A percentile compares a stretch with the other conserved stretches of the same genome.
phyloP scores from a whole-genome alignment of 2,329 filamentous ascomycete species.

The Colletotrichum sp. region DNA sequence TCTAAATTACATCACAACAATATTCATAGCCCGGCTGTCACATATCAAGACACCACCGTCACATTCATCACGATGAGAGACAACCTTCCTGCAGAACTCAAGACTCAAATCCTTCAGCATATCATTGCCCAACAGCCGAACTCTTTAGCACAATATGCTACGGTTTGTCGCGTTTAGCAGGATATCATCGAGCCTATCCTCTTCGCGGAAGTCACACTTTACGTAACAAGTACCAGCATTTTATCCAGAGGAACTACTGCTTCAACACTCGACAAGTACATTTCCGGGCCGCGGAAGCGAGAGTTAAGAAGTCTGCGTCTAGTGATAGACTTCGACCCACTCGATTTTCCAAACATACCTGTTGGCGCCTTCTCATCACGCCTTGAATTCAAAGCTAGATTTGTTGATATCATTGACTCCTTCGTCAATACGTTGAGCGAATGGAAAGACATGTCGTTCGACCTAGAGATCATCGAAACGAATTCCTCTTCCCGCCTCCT shows the following conservation, averaged over 20 bases:
- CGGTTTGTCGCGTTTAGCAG: not conserved
- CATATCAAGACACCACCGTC: too few relatives aligned
- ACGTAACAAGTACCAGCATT: not conserved
- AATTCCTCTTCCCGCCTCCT: rapidly evolving
- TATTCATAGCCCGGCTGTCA: too few relatives aligned
- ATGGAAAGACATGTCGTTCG: not conserved
- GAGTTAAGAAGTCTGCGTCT: not conserved
- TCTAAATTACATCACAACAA: too few relatives aligned
- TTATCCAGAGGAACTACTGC: not conserved
- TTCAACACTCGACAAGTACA: not conserved
- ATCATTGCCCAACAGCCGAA: not conserved
- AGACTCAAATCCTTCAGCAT: not conserved
- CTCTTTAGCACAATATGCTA: not conserved
- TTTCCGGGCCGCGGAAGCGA: not conserved
- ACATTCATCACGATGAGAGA: too few relatives aligned
- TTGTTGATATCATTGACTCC: not conserved
- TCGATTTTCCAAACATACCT: not conserved
- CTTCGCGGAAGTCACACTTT: not conserved
- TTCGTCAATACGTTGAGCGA: not conserved
- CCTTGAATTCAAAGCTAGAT: not conserved
- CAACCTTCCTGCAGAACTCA: too few relatives aligned
- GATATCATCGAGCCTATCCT: not conserved
- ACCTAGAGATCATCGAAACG: not conserved
- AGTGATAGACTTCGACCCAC: not conserved
- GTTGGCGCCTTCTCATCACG: not conserved